Evolutionary conservation across 2,329 filamentous ascomycete genomes (phyloP).

Genomic region (Allantophomopsis cytisporea): DNA sequence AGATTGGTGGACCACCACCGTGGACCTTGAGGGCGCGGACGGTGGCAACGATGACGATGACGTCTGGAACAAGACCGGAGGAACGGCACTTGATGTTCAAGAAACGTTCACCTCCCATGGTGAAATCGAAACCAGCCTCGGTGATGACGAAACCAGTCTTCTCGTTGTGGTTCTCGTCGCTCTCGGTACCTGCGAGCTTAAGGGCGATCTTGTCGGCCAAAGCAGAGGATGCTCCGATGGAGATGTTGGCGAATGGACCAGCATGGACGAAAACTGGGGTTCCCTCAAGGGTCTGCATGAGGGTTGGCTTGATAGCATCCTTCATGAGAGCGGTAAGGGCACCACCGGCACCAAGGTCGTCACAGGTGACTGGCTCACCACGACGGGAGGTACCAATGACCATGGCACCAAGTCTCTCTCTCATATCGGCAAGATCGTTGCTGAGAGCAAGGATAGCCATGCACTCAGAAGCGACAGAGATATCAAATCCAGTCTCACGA

Average conservation of each 20-base stretch:
- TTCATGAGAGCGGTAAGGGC: conserved; percentile 91
- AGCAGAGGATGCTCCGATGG: conserved; percentile 91
- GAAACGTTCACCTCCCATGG: conserved; percentile 98
- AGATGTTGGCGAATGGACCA: conserved; percentile 96
- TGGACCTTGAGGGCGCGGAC: conserved; percentile 95
- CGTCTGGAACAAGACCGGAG: conserved; percentile 83
- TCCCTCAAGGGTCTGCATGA: conserved; percentile 96
- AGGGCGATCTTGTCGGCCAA: conserved; percentile 90
- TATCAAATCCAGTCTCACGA: conserved; percentile 89
- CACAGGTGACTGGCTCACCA: conserved; percentile 88
- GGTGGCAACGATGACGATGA: conserved; percentile 89
- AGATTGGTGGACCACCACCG: conserved; percentile 87
- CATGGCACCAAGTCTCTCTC: conserved; percentile 88
- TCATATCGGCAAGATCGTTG: conserved; percentile 76
- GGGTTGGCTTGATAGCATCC: conserved; percentile 96
- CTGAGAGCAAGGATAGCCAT: conserved; percentile 97
- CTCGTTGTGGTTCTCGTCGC: conserved; percentile 69
- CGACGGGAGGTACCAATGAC: conserved; percentile 77
- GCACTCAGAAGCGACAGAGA: conserved; percentile 92
- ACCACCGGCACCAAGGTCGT: conserved; percentile 86
- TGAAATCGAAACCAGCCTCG: conserved; percentile 97
- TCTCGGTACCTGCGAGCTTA: conserved; percentile 89
- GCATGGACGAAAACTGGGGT: conserved; percentile 97
- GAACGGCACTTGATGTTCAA: conserved; percentile 99
- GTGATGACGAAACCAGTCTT: conserved; percentile 92